Percentiles rank a stretch among this genome's conserved stretches.
Evolutionary conservation across 306 rosid species (phyloP).

Genomic region (Cucurbita argyrosperma): DNA sequence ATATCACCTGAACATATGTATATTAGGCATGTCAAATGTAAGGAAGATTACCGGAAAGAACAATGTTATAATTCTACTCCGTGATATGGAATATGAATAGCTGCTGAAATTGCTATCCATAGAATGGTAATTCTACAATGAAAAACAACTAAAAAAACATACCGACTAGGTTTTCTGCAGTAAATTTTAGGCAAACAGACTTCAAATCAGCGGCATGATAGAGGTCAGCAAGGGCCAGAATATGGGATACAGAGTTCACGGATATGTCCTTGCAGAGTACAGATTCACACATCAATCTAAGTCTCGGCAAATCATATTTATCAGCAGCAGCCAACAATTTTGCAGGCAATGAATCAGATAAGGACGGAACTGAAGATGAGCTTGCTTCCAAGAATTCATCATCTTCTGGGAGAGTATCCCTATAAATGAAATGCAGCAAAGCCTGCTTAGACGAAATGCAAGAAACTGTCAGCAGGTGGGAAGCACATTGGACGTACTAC

Average conservation of each 20-base stretch:
- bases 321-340: constrained; percentile 86
- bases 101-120: constrained; percentile 2
- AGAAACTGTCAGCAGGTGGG: constrained; percentile 9
- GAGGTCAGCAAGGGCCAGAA: constrained; percentile 81
- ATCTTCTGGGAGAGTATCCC: constrained; percentile 68
- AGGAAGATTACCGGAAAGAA: not conserved
- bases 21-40: not conserved
- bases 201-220: constrained; percentile 70
- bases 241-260: constrained; percentile 74
- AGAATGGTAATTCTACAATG: constrained; percentile 3
- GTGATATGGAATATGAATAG: not conserved
- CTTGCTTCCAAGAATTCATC: constrained; percentile 47
- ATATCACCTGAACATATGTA: not conserved
- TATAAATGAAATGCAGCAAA: constrained; percentile 76
- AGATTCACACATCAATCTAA: constrained; percentile 83
- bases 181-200: constrained; percentile 75
- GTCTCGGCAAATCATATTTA: constrained; percentile 71
- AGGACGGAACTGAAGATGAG: constrained; percentile 42
- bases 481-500: not conserved
- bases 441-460: constrained; percentile 47
- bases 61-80: constrained; percentile 1
- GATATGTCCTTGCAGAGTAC: constrained; percentile 87
- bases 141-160: constrained; percentile 18
- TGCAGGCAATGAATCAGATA: constrained; percentile 67
- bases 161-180: constrained; percentile 93